These are phyloP conservation scores for Epichloe scottii DNA, from an alignment of 2,329 filamentous ascomycete genomes.

Conservation along the genomic window DNA sequence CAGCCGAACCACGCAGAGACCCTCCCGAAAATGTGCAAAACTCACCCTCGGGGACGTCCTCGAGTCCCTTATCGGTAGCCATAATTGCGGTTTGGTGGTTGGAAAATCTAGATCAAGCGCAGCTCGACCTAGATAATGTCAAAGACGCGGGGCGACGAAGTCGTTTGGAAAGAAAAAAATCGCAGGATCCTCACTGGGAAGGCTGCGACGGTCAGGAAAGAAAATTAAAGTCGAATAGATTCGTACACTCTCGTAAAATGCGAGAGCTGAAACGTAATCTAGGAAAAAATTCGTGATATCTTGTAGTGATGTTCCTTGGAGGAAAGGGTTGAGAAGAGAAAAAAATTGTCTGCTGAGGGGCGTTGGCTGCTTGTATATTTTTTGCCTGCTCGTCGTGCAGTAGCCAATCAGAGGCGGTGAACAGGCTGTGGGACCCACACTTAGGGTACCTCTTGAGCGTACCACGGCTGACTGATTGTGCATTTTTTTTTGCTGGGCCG, in stretches of 20 bases:
- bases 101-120: constrained; percentile 59
- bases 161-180: constrained; percentile 21
- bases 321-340: constrained; percentile 17
- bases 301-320: constrained; percentile 20
- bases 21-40: constrained; percentile 14
- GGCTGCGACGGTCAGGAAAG: constrained; percentile 19
- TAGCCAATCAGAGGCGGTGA: constrained; percentile 11
- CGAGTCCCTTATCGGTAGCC: constrained; percentile 96
- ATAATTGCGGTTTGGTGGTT: constrained; percentile 67
- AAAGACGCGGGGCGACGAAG: constrained; percentile 27
- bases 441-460: constrained; percentile 12
- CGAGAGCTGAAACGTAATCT: constrained; percentile 29
- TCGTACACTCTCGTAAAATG: constrained; percentile 32
- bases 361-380: constrained; percentile 24
- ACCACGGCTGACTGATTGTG: background rate
- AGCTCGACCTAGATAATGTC: constrained; percentile 55
- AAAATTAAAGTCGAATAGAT: constrained; percentile 30
- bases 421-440: constrained; percentile 7
- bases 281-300: constrained; percentile 26
- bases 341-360: constrained; percentile 29
- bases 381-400: constrained; percentile 9
- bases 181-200: constrained; percentile 23
- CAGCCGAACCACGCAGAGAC: too few species aligned
- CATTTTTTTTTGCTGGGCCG: constrained; percentile 1
- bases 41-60: constrained; percentile 93